Evolutionary conservation across 1,139 yeast species (phyloP).

Genomic region (Candida sanyaensis): DNA sequence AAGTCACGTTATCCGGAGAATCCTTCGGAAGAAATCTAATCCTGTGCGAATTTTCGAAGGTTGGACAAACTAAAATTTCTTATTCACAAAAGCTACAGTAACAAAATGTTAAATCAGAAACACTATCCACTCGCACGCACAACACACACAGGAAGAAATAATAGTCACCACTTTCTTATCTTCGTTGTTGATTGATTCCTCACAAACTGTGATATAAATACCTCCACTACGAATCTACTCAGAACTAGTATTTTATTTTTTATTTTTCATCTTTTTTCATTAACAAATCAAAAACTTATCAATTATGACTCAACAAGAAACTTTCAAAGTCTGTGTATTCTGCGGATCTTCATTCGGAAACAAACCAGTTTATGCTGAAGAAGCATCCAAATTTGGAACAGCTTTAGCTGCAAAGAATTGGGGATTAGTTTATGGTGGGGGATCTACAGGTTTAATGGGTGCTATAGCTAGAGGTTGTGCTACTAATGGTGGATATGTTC

Average conservation of each 20-base stretch:
- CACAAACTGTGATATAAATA: too few species aligned
- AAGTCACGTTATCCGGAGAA: constrained; percentile 1
- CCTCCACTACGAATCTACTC: too few species aligned
- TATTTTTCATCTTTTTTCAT: not conserved
- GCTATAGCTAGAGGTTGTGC: constrained; percentile 75
- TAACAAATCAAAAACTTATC: not conserved
- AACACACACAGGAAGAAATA: too few species aligned
- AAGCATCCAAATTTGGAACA: constrained; percentile 62
- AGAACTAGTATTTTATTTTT: not conserved
- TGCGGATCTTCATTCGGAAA: constrained; percentile 84
- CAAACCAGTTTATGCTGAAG: constrained; percentile 48
- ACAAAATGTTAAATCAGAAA: not conserved
- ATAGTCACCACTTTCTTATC: too few species aligned
- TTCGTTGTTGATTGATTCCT: too few species aligned
- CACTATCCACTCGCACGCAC: too few species aligned
- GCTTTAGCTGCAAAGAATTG: constrained; percentile 59
- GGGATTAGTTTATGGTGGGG: constrained; percentile 91
- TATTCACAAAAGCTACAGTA: not conserved
- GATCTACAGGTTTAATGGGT: constrained; percentile 88
- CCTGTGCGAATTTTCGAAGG: not conserved
- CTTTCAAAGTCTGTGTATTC: constrained; percentile 61
- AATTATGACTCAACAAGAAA: constrained; percentile 8
- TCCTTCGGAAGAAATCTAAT: constrained; percentile 1
- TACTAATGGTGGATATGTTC: constrained; percentile 69
- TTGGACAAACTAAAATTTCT: not conserved